Conservation (phyloP, 163 green algal species). For the Prototheca wickerhamii region DNA sequence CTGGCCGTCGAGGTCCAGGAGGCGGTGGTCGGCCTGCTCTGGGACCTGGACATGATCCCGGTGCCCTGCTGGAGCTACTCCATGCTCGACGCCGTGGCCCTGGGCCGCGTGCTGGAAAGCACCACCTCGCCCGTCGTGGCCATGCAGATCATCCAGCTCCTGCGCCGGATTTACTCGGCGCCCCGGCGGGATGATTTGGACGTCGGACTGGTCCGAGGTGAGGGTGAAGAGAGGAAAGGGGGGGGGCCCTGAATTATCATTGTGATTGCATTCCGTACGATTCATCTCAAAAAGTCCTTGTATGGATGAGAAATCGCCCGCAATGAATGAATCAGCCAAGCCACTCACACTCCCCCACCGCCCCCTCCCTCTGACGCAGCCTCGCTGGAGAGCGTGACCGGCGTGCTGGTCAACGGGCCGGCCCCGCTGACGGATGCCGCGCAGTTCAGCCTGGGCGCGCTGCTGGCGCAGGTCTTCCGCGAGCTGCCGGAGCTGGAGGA, state of each 20-base stretch:
- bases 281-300: no score
- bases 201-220: background rate
- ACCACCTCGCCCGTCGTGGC: slow-evolving; percentile 1
- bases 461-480: no score
- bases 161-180: background rate
- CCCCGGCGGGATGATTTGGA: background rate
- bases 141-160: background rate
- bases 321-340: no score
- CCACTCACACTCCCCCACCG: no score
- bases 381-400: background rate
- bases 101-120: slow-evolving; percentile 13
- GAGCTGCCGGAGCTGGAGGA: no score
- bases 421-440: slow-evolving; percentile 13
- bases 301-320: no score
- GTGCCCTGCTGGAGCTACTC: background rate
- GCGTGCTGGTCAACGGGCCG: background rate
- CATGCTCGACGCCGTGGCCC: slow-evolving; percentile 11
- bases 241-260: no score
- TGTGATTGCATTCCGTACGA: no score
- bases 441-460: slow-evolving; percentile 25
- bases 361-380: background rate
- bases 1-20: slow-evolving; percentile 14
- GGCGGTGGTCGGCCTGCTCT: slow-evolving; percentile 25
- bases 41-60: slow-evolving; percentile 20
- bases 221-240: background rate